These are phyloP conservation scores for Catharanthus roseus DNA, from an alignment of 257 asterid genomes.

Conservation along the genomic window DNA sequence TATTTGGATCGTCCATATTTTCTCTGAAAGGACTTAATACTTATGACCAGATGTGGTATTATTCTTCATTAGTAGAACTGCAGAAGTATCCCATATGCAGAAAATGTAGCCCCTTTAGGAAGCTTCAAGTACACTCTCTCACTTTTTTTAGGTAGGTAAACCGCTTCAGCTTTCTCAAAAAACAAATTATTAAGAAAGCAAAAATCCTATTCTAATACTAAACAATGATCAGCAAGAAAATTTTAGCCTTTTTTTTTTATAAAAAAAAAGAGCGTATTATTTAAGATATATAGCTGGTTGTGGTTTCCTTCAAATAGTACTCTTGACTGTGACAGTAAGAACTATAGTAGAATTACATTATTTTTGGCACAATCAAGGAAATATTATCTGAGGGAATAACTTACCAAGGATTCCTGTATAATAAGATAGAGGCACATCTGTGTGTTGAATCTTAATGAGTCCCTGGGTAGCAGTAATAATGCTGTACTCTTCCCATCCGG, in stretches of 20 bases:
- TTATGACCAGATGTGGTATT: too few species aligned
- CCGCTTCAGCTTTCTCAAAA: not conserved
- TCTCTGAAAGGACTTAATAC: too few species aligned
- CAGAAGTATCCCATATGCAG: too few species aligned
- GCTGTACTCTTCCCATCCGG: conserved; percentile 61
- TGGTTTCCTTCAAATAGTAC: too few species aligned
- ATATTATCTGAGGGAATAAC: not conserved
- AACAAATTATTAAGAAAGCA: not conserved
- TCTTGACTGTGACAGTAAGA: not conserved
- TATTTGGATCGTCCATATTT: too few species aligned
- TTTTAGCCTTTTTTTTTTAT: too few species aligned
- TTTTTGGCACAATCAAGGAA: not conserved
- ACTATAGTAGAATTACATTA: not conserved
- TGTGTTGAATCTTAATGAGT: conserved; percentile 32
- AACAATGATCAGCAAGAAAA: too few species aligned
- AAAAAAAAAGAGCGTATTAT: not conserved
- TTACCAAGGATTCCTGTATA: conserved; percentile 42
- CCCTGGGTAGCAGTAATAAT: conserved; percentile 16
- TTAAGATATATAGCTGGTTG: too few species aligned
- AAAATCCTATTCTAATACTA: too few species aligned
- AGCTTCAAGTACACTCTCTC: too few species aligned
- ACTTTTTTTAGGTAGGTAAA: not conserved
- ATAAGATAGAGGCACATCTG: conserved; percentile 41
- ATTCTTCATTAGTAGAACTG: too few species aligned
- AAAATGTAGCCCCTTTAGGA: too few species aligned